phyloP scores from a whole-genome alignment of 345 rosid species.

The Eucalyptus cladocalyx region DNA sequence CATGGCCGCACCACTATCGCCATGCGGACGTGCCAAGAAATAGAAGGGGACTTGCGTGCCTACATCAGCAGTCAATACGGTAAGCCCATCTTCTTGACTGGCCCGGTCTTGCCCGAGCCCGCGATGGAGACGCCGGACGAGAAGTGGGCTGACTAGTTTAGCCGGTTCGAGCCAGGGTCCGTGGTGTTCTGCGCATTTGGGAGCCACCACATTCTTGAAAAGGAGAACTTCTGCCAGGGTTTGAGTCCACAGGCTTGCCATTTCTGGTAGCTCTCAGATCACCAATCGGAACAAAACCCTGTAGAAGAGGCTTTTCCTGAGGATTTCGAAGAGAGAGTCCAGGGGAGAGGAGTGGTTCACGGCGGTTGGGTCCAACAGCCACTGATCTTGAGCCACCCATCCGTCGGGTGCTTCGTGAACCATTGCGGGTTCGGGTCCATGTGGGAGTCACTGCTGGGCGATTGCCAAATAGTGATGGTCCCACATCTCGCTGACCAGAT shows the following conservation, averaged over 20 bases:
- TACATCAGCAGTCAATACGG: constrained; percentile 36
- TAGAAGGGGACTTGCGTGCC: constrained; percentile 46
- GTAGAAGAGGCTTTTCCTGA: constrained; percentile 60
- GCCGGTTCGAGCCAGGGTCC: constrained; percentile 22
- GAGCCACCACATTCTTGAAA: constrained; percentile 38
- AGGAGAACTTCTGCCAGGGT: constrained; percentile 44
- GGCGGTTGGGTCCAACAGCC: constrained; percentile 53
- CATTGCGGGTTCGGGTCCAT: constrained; percentile 67
- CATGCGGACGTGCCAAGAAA: constrained; percentile 57
- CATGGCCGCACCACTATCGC: constrained; percentile 24
- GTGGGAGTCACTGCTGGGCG: constrained; percentile 58
- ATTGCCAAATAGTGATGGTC: constrained; percentile 46
- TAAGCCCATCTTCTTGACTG: constrained; percentile 39
- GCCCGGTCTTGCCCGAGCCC: constrained; percentile 39
- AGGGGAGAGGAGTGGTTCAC: constrained; percentile 32
- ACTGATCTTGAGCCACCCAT: constrained; percentile 23
- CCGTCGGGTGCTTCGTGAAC: constrained; percentile 64
- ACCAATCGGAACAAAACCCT: constrained; percentile 27
- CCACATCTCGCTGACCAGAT: constrained; percentile 55
- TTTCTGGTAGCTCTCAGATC: constrained; percentile 51
- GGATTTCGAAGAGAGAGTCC: constrained; percentile 50
- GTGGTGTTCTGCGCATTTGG: constrained; percentile 67
- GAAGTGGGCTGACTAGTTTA: constrained; percentile 44
- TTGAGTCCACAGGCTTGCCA: constrained; percentile 43
- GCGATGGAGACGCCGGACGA: constrained; percentile 8